Percentiles rank a stretch among this genome's conserved stretches.
phyloP scores from a whole-genome alignment of 768 basidiomycete genomes.

The Brasilioporus rufonigricans region DNA sequence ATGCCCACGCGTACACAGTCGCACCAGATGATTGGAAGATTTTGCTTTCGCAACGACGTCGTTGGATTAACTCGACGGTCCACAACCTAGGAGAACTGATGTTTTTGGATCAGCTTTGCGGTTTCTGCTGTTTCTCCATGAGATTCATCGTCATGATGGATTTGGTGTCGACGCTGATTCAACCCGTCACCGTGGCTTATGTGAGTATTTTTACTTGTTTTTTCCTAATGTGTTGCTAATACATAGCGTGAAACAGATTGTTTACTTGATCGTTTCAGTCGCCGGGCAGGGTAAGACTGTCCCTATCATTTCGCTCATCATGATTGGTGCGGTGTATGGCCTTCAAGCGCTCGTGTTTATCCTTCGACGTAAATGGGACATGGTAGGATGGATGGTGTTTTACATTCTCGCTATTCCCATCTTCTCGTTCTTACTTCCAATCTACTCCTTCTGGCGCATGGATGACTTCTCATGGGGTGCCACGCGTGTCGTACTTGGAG shows the following conservation, averaged over 20 bases:
- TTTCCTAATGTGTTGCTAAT: constrained; percentile 3
- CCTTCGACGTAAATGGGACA: constrained; percentile 94
- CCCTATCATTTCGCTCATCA: constrained; percentile 80
- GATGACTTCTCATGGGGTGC: constrained; percentile 97
- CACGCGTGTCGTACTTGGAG: constrained; percentile 90
- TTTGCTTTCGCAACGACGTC: constrained; percentile 91
- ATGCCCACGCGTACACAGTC: constrained; percentile 91
- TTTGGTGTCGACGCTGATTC: constrained; percentile 80
- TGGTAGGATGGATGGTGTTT: constrained; percentile 97
- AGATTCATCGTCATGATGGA: constrained; percentile 98
- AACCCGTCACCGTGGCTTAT: constrained; percentile 86
- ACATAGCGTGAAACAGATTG: constrained; percentile 51
- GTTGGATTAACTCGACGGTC: constrained; percentile 99
- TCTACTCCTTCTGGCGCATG: constrained; percentile 98
- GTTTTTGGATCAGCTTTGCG: constrained; percentile 88
- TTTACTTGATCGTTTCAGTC: constrained; percentile 82
- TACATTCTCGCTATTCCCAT: constrained; percentile 93
- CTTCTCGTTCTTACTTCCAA: constrained; percentile 89
- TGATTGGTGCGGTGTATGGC: constrained; percentile 95
- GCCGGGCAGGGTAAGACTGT: constrained; percentile 63
- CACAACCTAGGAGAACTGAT: constrained; percentile 95
- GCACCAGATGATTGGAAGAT: constrained; percentile 97
- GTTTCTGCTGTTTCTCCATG: constrained; percentile 99
- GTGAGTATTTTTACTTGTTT: constrained; percentile 50
- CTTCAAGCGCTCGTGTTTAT: constrained; percentile 91